Base-by-base conservation (phyloP, 192 early-diverging fungal genomes). In the Lunasporangiospora selenospora region DNA sequence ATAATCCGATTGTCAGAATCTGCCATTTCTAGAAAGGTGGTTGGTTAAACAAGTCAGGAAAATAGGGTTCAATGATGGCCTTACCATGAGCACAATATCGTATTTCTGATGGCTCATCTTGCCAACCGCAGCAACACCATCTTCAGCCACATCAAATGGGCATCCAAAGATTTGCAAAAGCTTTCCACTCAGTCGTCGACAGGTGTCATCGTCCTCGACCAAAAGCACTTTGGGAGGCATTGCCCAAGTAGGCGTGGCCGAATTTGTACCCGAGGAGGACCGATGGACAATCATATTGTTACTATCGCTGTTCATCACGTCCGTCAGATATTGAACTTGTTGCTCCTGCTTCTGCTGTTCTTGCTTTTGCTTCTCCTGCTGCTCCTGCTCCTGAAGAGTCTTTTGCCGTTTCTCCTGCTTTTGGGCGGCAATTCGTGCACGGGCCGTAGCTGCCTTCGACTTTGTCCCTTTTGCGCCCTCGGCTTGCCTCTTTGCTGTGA, bases 61-160 rank as follows among this genome's bases (percentile, higher is more conserved):
- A 36, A 66, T n/a, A 29, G 18, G 6, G 33, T 33, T 38, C 8
- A 5, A 24, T 45, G 27, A 29, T 24, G 11, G 29, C n/a, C 40
- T 33, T 80, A 84, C 82, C 90, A 92, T 89, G 9, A 92, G 66
- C 5, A 92, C 87, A 40, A 92, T 66, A 58, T 92, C 90, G 54
- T 91, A 92, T 76, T 86, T 91, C 59, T 78, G 80, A 10, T 80
- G 47, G 21, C 77, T 78, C 62, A 86, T 86, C 29, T 80, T 80
- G 36, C 83, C 75, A 13, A 92, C 77, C 13, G 90, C 90, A 33
- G 84, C 84, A 15, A 87, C 51, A 6, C 90, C 90, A 62, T 91
- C 89, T 9, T 78, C 80, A 7, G 87, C 90, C 4, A 89, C 77
- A 62, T 91, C 89, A 75, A 87, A 82, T 0, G 80, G 54, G 52